Percentiles rank a stretch among this genome's conserved stretches.
These are phyloP conservation scores for Achaetomium macrosporum DNA, from an alignment of 2,329 filamentous ascomycete genomes.

Conservation along the genomic window DNA sequence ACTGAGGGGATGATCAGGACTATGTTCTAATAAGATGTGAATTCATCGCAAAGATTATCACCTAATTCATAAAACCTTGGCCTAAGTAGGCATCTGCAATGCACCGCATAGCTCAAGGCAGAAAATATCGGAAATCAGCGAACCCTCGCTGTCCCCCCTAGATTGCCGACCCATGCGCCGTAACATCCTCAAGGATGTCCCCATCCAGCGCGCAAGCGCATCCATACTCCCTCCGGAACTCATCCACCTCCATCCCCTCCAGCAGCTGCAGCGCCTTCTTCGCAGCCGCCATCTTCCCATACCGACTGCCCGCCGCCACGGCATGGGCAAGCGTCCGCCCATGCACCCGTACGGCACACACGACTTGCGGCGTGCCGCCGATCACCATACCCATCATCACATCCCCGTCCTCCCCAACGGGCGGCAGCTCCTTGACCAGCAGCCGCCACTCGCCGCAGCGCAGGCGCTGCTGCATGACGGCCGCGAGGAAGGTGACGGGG, in stretches of 20 bases:
- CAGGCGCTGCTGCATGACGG: constrained; percentile 57
- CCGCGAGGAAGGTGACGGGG: constrained; percentile 68
- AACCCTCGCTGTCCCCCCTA: background rate
- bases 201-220: constrained; percentile 53
- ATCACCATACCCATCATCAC: background rate
- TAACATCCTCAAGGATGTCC: constrained; percentile 10
- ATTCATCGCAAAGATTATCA: too few species aligned
- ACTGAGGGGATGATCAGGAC: too few species aligned
- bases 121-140: too few species aligned
- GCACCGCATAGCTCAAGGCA: too few species aligned
- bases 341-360: constrained; percentile 74
- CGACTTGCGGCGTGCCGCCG: constrained; percentile 42
- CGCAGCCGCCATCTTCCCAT: constrained; percentile 66
- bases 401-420: constrained; percentile 25
- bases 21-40: too few species aligned
- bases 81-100: too few species aligned
- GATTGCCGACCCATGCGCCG: constrained; percentile 15
- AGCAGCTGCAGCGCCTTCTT: constrained; percentile 50
- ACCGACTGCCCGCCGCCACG: constrained; percentile 57
- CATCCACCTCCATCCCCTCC: constrained; percentile 39
- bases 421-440: constrained; percentile 44
- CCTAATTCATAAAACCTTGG: too few species aligned
- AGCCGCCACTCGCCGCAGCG: constrained; percentile 58
- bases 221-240: constrained; percentile 54
- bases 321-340: constrained; percentile 58